Percentiles rank a stretch among this genome's conserved stretches.
phyloP scores from a whole-genome alignment of 1,284 basidiomycete genomes.

The Pseudozyma flocculosa region DNA sequence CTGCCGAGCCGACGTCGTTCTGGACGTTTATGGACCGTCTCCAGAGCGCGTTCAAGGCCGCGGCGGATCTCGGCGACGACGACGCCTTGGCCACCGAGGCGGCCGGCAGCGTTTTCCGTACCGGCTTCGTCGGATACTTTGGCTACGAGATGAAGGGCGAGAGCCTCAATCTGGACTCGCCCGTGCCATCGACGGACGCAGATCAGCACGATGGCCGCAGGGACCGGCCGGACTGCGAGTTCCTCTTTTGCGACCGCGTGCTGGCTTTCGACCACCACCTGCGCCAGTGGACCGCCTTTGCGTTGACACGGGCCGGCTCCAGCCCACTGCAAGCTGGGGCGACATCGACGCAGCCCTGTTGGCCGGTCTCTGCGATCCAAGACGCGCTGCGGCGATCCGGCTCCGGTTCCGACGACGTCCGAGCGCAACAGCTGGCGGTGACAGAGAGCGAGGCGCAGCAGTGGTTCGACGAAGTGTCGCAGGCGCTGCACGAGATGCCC shows the following conservation, averaged over 20 bases:
- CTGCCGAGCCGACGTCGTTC: constrained; percentile 22
- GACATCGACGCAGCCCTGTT: too few species aligned
- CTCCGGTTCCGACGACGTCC: too few species aligned
- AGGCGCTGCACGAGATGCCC: neutral
- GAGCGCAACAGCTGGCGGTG: constrained; percentile 8
- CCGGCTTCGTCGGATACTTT: constrained; percentile 63
- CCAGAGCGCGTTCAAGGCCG: constrained; percentile 27
- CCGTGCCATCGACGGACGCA: constrained; percentile 4
- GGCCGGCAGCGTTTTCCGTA: constrained; percentile 56
- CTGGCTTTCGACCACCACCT: constrained; percentile 59
- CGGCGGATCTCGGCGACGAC: constrained; percentile 1
- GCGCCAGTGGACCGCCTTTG: constrained; percentile 60
- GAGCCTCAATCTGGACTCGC: constrained; percentile 49
- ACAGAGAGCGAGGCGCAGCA: constrained; percentile 2
- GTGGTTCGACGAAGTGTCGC: constrained; percentile 10
- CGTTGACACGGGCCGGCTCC: constrained; percentile 41
- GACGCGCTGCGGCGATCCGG: too few species aligned
- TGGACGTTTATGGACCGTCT: constrained; percentile 44
- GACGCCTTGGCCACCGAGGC: constrained; percentile 1
- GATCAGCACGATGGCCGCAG: neutral
- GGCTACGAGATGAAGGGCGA: constrained; percentile 65
- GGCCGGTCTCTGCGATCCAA: too few species aligned
- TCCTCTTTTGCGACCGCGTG: constrained; percentile 58
- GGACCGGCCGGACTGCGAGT: constrained; percentile 57
- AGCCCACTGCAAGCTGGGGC: too few species aligned